Evolutionary conservation across 2,329 filamentous ascomycete genomes (phyloP), one percentile per base, ranked within the genome.

Genomic region (Cytospora mali): DNA sequence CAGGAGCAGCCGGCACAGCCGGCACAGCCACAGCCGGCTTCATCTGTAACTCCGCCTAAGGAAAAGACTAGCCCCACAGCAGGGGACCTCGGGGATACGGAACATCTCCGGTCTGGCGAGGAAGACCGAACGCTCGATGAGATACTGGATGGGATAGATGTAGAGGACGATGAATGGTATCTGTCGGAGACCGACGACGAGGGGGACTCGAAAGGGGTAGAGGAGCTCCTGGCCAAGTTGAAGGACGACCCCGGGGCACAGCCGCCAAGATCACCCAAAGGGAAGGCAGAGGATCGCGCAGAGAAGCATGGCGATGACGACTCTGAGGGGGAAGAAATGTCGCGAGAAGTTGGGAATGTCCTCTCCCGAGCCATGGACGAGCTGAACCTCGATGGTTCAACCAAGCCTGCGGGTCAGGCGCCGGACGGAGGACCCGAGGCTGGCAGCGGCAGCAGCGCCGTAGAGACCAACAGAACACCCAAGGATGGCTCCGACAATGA

Each of bases 281-380:
- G 18, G 27, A 39, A 49, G 18, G 28, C 57, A 10, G 35, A 54
- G 14, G 31, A 46, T 33, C 18, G 14, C 54, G 66, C 63, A 48
- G 53, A 35, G 35, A 52, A 58, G 21, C 65, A 68, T 14, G 67
- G 67, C 29, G 62, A 69, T 21, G 73, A 74, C 55, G 75, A 84
- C 67, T 85, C 83, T 0, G 82, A 85, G n/a, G 78, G 78, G 1
- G 81, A 84, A 35, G 68, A 68, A 2, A 84, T 84, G 80, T 71
- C 71, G 5, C 72, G 71, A 5, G 75, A 82, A 55, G 74, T 80
- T 4, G 74, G 81, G 46, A 71, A 77, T 18, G 72, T 83, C 10
- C 75, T 86, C 16, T 75, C 78, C 3, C 75, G 75, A 29, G 77
- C 80, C 54, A 70, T 77, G 14, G 82, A 84, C 59, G 81, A 84